Percentiles rank a stretch among this genome's conserved stretches.
Evolutionary conservation across 2,329 filamentous ascomycete genomes (phyloP).

Genomic region (Botryotinia globosa): DNA sequence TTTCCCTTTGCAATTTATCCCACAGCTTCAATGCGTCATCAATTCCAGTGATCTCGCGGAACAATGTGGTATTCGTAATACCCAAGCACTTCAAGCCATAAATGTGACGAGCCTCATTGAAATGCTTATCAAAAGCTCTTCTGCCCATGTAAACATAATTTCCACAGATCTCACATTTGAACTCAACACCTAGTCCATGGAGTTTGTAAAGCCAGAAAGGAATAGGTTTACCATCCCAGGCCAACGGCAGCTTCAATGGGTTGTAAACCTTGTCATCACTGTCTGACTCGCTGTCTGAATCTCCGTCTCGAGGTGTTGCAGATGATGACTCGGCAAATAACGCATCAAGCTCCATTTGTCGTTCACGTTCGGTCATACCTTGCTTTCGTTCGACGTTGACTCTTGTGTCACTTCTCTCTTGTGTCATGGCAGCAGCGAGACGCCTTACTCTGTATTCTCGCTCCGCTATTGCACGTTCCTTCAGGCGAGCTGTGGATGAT

Average conservation of each 20-base stretch:
- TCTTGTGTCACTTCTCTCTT: constrained; percentile 82
- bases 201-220: constrained; percentile 98
- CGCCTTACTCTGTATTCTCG: constrained; percentile 81
- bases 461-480: constrained; percentile 87
- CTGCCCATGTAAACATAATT: constrained; percentile 99
- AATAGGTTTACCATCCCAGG: constrained; percentile 98
- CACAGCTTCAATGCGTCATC: constrained; percentile 84
- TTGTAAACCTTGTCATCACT: constrained; percentile 92
- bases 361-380: constrained; percentile 95
- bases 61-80: constrained; percentile 85
- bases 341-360: constrained; percentile 89
- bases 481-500: constrained; percentile 53
- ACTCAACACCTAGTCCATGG: constrained; percentile 91
- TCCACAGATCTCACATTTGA: constrained; percentile 92
- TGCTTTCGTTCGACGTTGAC: constrained; percentile 95
- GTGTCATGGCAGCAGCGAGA: constrained; percentile 77
- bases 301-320: constrained; percentile 41
- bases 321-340: constrained; percentile 61
- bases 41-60: constrained; percentile 90
- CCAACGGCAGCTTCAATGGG: constrained; percentile 88
- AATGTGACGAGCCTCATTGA: constrained; percentile 89
- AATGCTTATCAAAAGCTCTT: constrained; percentile 96
- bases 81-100: constrained; percentile 92
- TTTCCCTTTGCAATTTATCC: constrained; percentile 88
- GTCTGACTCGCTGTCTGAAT: constrained; percentile 66